Conservation (phyloP, 2,329 filamentous ascomycete genomes). For the Hypoxylon sp. region DNA sequence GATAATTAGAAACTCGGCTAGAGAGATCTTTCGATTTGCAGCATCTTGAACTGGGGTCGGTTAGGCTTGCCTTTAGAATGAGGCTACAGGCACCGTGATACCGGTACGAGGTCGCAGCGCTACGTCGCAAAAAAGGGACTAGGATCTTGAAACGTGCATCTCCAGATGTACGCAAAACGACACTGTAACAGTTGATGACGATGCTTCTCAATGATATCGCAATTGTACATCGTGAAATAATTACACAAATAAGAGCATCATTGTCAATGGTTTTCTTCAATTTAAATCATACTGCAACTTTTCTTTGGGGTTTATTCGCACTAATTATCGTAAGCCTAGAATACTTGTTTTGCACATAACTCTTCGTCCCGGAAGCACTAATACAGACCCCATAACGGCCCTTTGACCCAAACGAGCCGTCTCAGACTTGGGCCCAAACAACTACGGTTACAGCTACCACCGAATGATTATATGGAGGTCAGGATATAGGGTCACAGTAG, state of each 20-base stretch:
- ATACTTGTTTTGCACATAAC: not conserved
- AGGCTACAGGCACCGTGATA: conserved; percentile 5
- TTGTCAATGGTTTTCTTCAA: not conserved
- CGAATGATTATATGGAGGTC: conserved; percentile 5
- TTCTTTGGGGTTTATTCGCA: not conserved
- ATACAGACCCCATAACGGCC: conserved; percentile 17
- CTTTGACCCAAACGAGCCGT: conserved; percentile 16
- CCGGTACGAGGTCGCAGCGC: conserved; percentile 8
- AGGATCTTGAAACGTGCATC: conserved; percentile 36
- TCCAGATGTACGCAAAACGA: not conserved
- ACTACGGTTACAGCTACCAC: conserved; percentile 33
- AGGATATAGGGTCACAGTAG: conserved; percentile 8
- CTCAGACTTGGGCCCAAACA: conserved; percentile 42
- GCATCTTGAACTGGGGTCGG: conserved; percentile 11
- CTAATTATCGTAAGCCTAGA: not conserved
- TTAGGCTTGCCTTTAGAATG: conserved; percentile 19
- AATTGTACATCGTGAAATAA: not conserved
- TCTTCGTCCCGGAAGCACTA: conserved; percentile 16
- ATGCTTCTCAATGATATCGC: not conserved
- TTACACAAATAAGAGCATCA: not conserved
- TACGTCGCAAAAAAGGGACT: conserved; percentile 14
- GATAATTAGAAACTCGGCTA: conserved; percentile 9
- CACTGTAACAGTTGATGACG: not conserved
- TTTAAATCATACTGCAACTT: not conserved
- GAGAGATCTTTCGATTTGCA: conserved; percentile 16